A percentile compares a stretch with the other conserved stretches of the same genome.
phyloP scores from a whole-genome alignment of 73 alveolate genomes.

The Tetrahymena malaccensis region DNA sequence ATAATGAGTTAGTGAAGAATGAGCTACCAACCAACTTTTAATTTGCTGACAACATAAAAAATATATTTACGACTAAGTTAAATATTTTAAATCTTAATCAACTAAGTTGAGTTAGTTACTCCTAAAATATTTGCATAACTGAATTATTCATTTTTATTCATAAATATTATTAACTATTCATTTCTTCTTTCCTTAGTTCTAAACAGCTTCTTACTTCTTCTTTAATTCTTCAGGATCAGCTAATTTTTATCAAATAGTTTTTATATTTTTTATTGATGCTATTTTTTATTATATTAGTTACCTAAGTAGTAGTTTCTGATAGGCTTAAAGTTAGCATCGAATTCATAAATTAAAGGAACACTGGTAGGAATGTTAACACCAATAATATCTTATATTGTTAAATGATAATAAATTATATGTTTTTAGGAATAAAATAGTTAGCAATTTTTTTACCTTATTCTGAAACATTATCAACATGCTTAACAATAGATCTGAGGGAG shows the following conservation, averaged over 20 bases:
- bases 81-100: no score
- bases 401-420: no score
- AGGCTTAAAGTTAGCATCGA: conserved; percentile 88
- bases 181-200: conserved; percentile 53
- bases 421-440: background rate
- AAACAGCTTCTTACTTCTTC: conserved; percentile 78
- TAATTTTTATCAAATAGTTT: background rate
- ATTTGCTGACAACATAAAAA: no score
- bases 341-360: conserved; percentile 94
- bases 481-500: conserved; percentile 94
- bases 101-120: background rate
- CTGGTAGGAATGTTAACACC: conserved; percentile 87
- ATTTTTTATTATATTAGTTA: background rate
- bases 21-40: no score
- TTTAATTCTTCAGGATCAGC: conserved; percentile 55
- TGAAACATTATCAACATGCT: conserved; percentile 86
- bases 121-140: background rate
- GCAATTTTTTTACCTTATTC: conserved; percentile 81
- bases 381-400: conserved; percentile 4
- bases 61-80: no score
- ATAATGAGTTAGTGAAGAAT: no score
- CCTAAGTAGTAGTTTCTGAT: conserved; percentile 61
- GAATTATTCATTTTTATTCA: background rate
- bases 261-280: background rate
- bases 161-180: background rate